Evolutionary conservation across 2,329 filamentous ascomycete genomes (phyloP).

Genomic region (Verticillium zaregamsianum): DNA sequence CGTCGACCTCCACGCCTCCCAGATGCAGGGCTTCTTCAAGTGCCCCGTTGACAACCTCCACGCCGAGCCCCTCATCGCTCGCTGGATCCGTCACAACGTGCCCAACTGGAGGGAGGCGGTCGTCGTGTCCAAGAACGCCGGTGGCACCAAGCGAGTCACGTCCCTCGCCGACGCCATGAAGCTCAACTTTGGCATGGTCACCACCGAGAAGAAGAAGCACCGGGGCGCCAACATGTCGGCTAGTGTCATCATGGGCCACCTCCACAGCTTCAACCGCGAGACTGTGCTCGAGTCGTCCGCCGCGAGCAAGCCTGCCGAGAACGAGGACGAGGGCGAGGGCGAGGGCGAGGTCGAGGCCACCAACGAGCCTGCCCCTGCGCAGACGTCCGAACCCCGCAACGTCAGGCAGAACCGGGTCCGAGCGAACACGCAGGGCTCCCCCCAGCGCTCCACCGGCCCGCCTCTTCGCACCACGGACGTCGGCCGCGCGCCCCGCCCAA

Average conservation of each 20-base stretch:
- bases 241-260: conserved; percentile 71
- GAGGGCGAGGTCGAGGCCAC: conserved; percentile 15
- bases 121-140: conserved; percentile 96
- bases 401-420: conserved; percentile 7
- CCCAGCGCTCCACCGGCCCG: conserved; percentile 5
- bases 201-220: conserved; percentile 71
- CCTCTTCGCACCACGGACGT: conserved; percentile 1
- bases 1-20: conserved; percentile 92
- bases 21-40: conserved; percentile 99
- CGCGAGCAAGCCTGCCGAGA: conserved; percentile 20
- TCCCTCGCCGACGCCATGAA: conserved; percentile 93
- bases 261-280: conserved; percentile 55
- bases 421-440: conserved; percentile 11
- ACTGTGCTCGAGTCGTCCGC: conserved; percentile 32
- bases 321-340: conserved; percentile 17
- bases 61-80: conserved; percentile 89
- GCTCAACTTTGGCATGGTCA: conserved; percentile 96
- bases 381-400: conserved; percentile 8
- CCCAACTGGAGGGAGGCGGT: conserved; percentile 85
- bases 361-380: conserved; percentile 16
- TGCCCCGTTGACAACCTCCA: conserved; percentile 97
- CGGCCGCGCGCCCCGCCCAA: conserved; percentile 13
- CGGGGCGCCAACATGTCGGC: conserved; percentile 64
- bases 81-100: conserved; percentile 91
- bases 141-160: conserved; percentile 94